These are phyloP conservation scores for Starmera stellimalicola DNA, from an alignment of 1,139 yeast genomes.

Conservation along the genomic window DNA sequence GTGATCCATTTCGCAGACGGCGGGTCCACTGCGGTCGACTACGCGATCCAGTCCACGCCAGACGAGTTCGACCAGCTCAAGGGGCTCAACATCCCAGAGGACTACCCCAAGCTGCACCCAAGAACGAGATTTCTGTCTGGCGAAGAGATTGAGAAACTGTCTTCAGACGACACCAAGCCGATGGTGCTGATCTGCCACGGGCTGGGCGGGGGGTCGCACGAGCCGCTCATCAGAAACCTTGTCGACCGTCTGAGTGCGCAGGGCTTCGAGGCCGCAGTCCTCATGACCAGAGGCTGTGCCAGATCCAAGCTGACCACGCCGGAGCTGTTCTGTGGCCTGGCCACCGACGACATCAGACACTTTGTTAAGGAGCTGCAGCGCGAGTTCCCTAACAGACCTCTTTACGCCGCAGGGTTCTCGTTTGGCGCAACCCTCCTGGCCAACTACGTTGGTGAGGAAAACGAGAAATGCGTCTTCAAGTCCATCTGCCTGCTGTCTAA, in stretches of 20 bases:
- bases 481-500: constrained; percentile 65
- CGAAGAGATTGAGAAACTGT: constrained; percentile 32
- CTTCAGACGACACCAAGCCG: constrained; percentile 40
- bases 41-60: constrained; percentile 42
- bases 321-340: constrained; percentile 61
- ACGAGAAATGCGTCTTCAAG: constrained; percentile 39
- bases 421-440: constrained; percentile 79
- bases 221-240: constrained; percentile 69
- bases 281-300: constrained; percentile 83
- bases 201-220: constrained; percentile 88
- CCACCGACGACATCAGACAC: constrained; percentile 65
- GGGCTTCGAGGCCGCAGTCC: constrained; percentile 61
- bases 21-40: constrained; percentile 72
- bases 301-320: constrained; percentile 72
- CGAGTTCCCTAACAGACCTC: constrained; percentile 60
- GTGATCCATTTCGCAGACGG: constrained; percentile 49
- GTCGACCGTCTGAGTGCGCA: constrained; percentile 22
- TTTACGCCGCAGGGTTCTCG: constrained; percentile 75
- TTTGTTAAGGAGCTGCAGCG: constrained; percentile 41
- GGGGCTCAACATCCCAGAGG: constrained; percentile 48
- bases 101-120: constrained; percentile 69
- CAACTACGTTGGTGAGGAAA: constrained; percentile 73
- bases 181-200: constrained; percentile 73
- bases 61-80: constrained; percentile 41
- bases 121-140: constrained; percentile 63